Conservation (phyloP, 75 land plant species). For the Picea sitchensis region DNA sequence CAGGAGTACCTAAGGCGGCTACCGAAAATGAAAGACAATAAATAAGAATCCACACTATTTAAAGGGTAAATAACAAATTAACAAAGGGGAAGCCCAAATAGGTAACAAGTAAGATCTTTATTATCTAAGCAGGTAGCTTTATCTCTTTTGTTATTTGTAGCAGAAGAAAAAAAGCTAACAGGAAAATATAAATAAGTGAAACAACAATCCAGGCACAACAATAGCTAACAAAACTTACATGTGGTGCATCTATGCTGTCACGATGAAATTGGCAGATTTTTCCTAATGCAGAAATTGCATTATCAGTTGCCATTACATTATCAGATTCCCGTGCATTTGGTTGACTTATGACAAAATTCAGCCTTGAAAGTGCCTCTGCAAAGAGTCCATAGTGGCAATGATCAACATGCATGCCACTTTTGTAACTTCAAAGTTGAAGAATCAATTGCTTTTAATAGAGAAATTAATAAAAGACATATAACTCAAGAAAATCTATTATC, state of each 20-base stretch:
- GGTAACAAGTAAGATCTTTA: background rate
- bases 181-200: background rate
- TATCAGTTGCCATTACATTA: constrained; percentile 83
- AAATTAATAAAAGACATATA: background rate
- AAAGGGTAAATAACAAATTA: background rate
- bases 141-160: no score
- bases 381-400: background rate
- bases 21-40: background rate
- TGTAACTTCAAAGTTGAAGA: background rate
- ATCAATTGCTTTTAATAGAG: background rate
- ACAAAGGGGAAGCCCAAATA: background rate
- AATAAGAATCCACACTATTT: background rate
- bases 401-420: background rate
- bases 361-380: constrained; percentile 76
- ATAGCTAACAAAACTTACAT: constrained; percentile 31
- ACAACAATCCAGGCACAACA: background rate
- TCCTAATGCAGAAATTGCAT: constrained; percentile 89
- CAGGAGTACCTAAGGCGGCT: background rate
- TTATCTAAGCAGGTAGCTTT: background rate
- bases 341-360: constrained; percentile 68
- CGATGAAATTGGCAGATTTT: constrained; percentile 82
- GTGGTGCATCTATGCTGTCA: constrained; percentile 67
- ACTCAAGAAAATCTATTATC: background rate
- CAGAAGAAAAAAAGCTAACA: background rate
- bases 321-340: constrained; percentile 65